Evolutionary conservation across 352 stramenopile species (phyloP), one percentile per base, ranked within the genome.

Genomic region (Phytophthora rubi): DNA sequence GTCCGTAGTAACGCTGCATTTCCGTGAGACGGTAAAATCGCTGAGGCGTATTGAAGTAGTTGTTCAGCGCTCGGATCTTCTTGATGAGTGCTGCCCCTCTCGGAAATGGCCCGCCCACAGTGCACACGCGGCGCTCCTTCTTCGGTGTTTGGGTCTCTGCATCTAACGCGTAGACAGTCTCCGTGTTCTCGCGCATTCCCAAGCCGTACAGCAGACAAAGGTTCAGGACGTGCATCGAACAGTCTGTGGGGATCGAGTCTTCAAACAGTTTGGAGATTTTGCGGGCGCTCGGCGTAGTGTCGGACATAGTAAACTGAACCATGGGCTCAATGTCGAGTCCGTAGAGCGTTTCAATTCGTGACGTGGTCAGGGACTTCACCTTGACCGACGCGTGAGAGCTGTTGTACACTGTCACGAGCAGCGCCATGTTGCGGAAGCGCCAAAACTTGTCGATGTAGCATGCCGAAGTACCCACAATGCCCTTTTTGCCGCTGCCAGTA

Each of bases 201-300:
- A 70, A 28, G 1, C 7, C 54, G 15, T 65, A 70, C 1, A 21
- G 6, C 0, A 70, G 6, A n/a, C 62, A 70, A 9, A 70, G n/a
- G 10, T 70, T 70, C 0, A 64, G 23, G 1, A 48, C 7, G 18
- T 59, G 62, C 54, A 70, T 70, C 0, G 12, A 33, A 18, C 54
- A 70, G 23, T 70, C 32, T 5, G 47, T 53, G 1, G 16, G 32
- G 26, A 3, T 59, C 44, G 16, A 39, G 33, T 39, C 33, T 6
- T 63, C 54, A 6, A 64, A 70, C 8, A 39, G 33, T 12, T 12
- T 39, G 33, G 54, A 70, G 1, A 54, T n/a, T 12, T 64, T 64
- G 1, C 62, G 42, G 0, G 53, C 62, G n/a, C 30, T 26, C 9
- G 53, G 1, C 2, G 62, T 26, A 6, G 47, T 70, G 16, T 59